Evolutionary conservation across 371 early-diverging fungal genomes (phyloP).

Genomic region (Dichotomocladium elegans): DNA sequence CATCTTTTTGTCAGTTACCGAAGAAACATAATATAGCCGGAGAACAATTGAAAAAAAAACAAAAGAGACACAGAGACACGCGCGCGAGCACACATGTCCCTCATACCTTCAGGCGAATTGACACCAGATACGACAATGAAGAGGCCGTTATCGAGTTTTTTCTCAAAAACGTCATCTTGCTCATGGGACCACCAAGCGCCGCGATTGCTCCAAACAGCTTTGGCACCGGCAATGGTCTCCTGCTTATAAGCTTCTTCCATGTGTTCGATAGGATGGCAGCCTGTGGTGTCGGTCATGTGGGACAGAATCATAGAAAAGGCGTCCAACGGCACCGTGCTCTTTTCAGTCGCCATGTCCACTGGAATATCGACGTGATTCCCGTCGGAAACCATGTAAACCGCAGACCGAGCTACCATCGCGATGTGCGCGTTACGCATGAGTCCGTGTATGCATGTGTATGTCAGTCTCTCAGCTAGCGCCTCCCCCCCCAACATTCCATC

Average conservation of each 20-base stretch:
- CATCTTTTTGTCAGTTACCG: no score
- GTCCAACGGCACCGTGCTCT: constrained; percentile 16
- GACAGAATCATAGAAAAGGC: constrained; percentile 18
- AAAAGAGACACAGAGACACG: no score
- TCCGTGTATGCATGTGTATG: background rate
- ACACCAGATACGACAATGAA: constrained; percentile 14
- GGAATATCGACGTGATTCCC: background rate
- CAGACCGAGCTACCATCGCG: constrained; percentile 15
- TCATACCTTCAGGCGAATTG: constrained; percentile 12
- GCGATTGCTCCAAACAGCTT: constrained; percentile 13
- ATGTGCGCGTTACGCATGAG: background rate
- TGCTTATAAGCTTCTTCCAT: constrained; percentile 9
- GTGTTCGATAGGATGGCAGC: constrained; percentile 12
- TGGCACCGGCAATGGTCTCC: constrained; percentile 8
- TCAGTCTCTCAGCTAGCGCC: background rate
- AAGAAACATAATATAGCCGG: no score
- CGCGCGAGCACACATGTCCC: no score
- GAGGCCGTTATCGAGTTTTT: constrained; percentile 8
- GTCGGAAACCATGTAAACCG: constrained; percentile 16
- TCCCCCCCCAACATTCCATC: background rate
- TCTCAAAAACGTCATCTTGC: constrained; percentile 12
- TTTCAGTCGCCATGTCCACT: background rate
- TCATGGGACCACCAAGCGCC: constrained; percentile 1
- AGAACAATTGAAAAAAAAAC: no score
- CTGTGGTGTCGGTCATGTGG: constrained; percentile 16